Evolutionary conservation across 192 early-diverging fungal genomes (phyloP).

Genomic region (Backusella luteola): DNA sequence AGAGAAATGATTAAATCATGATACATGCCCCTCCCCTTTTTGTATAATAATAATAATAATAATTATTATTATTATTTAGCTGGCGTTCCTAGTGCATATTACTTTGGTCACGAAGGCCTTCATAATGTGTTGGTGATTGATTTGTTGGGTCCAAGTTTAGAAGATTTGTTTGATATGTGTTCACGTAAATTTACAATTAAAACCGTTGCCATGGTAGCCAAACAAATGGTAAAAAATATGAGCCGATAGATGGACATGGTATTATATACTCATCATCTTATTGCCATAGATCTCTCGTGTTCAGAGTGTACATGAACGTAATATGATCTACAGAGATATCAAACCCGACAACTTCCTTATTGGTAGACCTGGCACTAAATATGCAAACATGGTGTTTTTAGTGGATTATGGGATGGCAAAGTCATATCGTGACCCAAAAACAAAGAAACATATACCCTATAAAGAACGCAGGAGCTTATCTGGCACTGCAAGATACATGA

Average conservation of each 20-base stretch:
- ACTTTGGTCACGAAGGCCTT: slow-evolving; percentile 67
- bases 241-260: background rate
- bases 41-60: background rate
- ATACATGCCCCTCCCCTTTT: background rate
- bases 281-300: slow-evolving; percentile 62
- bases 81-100: slow-evolving; percentile 89
- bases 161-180: slow-evolving; percentile 43
- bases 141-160: slow-evolving; percentile 51
- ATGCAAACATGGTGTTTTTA: slow-evolving; percentile 59
- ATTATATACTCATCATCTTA: background rate
- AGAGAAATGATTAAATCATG: background rate
- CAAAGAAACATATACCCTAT: slow-evolving; percentile 71
- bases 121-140: slow-evolving; percentile 50
- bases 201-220: slow-evolving; percentile 43
- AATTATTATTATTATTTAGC: slow-evolving; percentile 37
- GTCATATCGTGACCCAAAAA: slow-evolving; percentile 72
- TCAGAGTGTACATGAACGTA: slow-evolving; percentile 89
- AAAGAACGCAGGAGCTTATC: slow-evolving; percentile 51
- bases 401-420: slow-evolving; percentile 83
- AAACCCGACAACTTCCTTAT: slow-evolving; percentile 99
- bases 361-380: slow-evolving; percentile 64
- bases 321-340: slow-evolving; percentile 96
- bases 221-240: slow-evolving; percentile 44
- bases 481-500: slow-evolving; percentile 84
- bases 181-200: slow-evolving; percentile 39